Percentiles rank a stretch among this genome's conserved stretches.
phyloP scores from a whole-genome alignment of 805 yeast genomes.

The Yarrowia alimentaria region DNA sequence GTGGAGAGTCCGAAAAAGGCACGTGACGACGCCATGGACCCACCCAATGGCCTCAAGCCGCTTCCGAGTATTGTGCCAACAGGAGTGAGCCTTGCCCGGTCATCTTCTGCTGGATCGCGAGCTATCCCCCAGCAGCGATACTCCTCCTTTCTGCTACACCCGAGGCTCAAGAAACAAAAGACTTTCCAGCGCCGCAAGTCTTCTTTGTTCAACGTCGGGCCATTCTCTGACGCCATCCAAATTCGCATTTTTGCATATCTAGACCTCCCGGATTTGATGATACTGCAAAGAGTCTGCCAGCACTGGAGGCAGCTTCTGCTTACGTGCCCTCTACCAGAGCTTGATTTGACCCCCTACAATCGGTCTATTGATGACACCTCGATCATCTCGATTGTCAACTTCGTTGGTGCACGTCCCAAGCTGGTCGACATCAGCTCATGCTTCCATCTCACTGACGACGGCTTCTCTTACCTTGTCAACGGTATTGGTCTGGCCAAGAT shows the following conservation, averaged over 20 bases:
- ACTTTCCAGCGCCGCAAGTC: conserved; percentile 47
- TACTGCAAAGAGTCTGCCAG: conserved; percentile 54
- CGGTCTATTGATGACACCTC: conserved; percentile 58
- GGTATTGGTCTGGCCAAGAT: conserved; percentile 70
- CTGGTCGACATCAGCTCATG: conserved; percentile 65
- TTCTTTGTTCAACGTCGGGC: conserved; percentile 55
- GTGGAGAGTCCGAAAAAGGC: not conserved
- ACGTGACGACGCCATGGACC: no score
- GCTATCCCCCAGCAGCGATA: conserved; percentile 7
- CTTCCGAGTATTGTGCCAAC: no score
- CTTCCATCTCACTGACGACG: conserved; percentile 73
- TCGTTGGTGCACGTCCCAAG: conserved; percentile 68
- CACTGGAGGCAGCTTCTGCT: conserved; percentile 68
- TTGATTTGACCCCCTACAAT: conserved; percentile 64
- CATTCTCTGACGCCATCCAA: conserved; percentile 60
- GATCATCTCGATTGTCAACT: conserved; percentile 58
- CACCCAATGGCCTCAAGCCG: no score
- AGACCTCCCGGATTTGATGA: conserved; percentile 60
- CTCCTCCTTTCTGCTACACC: conserved; percentile 21
- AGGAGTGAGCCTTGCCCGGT: not conserved
- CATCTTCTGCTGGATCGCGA: conserved; percentile 6
- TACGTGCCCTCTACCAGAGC: conserved; percentile 54
- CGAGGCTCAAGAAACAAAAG: conserved; percentile 28
- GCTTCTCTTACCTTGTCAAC: conserved; percentile 67
- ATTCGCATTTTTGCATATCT: conserved; percentile 53